phyloP scores from a whole-genome alignment of 2,329 filamentous ascomycete species.

The Alternaria burnsii region DNA sequence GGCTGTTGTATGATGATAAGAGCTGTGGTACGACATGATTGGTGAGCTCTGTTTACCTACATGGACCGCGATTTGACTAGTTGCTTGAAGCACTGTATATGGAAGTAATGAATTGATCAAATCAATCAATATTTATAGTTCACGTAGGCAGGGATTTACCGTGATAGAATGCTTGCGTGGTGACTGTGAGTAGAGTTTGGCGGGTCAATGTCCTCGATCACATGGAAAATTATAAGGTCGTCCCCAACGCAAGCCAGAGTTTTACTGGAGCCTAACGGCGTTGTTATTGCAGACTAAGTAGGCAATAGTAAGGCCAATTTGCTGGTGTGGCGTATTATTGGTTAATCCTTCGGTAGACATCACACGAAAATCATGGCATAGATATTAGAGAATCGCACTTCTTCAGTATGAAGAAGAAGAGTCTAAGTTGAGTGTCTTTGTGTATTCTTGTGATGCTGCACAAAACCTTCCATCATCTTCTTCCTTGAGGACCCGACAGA shows the following conservation, averaged over 20 bases:
- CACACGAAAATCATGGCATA: neutral
- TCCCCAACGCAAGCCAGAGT: too few relatives aligned
- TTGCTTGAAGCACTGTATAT: neutral
- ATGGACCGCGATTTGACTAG: too few relatives aligned
- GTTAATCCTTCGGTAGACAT: neutral
- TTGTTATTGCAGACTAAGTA: too few relatives aligned
- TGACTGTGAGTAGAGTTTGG: too few relatives aligned
- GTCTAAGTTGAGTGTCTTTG: neutral
- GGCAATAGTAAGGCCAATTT: too few relatives aligned
- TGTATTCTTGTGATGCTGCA: neutral
- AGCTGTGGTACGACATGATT: neutral
- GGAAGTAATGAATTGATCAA: neutral
- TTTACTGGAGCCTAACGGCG: too few relatives aligned
- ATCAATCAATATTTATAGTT: neutral
- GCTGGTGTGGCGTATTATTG: neutral
- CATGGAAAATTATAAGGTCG: neutral
- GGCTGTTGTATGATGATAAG: neutral
- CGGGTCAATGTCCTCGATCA: too few relatives aligned
- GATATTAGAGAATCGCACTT: neutral
- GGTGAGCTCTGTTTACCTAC: neutral
- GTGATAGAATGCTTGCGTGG: too few relatives aligned
- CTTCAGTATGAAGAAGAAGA: neutral
- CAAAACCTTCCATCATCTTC: neutral
- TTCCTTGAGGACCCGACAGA: constrained; percentile 24
- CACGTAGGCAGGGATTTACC: too few relatives aligned